A percentile compares a stretch with the other conserved stretches of the same genome.
Evolutionary conservation across 148 eudicot genomes (phyloP).

Genomic region (Amaranthus palmeri): DNA sequence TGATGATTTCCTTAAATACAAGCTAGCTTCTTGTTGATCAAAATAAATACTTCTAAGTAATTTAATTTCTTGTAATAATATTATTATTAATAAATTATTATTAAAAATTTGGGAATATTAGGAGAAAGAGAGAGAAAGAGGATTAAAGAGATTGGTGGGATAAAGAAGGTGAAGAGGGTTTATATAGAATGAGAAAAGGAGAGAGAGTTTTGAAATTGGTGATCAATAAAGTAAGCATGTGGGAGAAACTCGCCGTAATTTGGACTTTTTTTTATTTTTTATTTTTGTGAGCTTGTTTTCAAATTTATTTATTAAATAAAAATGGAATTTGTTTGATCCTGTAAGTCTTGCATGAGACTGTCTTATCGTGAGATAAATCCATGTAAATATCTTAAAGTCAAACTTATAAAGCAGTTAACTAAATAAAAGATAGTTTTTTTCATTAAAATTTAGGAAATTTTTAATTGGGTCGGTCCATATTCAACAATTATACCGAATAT

Average conservation of each 20-base stretch:
- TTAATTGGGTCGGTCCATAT: too few species aligned
- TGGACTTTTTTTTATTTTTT: conserved; percentile 17
- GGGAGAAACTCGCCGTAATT: conserved; percentile 69
- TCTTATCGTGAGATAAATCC: too few species aligned
- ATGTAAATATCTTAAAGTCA: too few species aligned
- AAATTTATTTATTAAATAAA: neutral
- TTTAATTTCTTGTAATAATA: conserved; percentile 3
- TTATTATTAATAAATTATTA: conserved; percentile 12
- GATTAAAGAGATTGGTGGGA: conserved; percentile 21
- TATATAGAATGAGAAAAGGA: conserved; percentile 40
- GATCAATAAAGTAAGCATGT: conserved; percentile 36
- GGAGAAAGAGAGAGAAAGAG: conserved; percentile 27
- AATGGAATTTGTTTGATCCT: too few species aligned
- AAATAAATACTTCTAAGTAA: neutral
- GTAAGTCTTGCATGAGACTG: too few species aligned
- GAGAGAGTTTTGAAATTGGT: conserved; percentile 29
- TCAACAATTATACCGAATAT: too few species aligned
- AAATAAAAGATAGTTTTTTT: too few species aligned
- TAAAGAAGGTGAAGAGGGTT: conserved; percentile 38
- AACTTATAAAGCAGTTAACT: too few species aligned
- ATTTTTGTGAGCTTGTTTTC: neutral
- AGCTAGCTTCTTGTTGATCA: neutral
- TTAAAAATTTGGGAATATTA: neutral
- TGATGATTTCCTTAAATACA: neutral
- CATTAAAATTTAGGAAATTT: too few species aligned